Evolutionary conservation across 1,284 basidiomycete genomes (phyloP).

Genomic region (Sporisorium exsertum): DNA sequence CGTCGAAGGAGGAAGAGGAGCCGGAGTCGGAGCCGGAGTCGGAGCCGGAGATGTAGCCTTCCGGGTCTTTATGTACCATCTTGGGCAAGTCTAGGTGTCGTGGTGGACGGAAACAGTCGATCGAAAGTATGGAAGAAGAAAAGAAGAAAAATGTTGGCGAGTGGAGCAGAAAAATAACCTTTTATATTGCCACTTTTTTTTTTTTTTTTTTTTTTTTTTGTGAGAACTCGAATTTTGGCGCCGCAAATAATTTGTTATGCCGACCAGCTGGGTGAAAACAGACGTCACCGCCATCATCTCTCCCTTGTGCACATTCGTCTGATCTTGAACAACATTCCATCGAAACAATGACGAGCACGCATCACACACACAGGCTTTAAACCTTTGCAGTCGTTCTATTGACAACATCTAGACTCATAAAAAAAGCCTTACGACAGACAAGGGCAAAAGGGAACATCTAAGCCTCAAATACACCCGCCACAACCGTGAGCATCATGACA

Average conservation of each 20-base stretch:
- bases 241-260: slow-evolving; percentile 4
- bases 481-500: slow-evolving; percentile 64
- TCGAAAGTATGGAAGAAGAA: not conserved
- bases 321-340: not conserved
- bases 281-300: slow-evolving; percentile 58
- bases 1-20: slow-evolving; percentile 35
- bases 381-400: not conserved
- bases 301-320: not conserved
- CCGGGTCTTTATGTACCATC: slow-evolving; percentile 48
- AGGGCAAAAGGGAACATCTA: slow-evolving; percentile 3
- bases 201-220: not conserved
- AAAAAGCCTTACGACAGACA: not conserved
- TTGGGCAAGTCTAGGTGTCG: too few relatives aligned
- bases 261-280: slow-evolving; percentile 42
- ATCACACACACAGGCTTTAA: not conserved
- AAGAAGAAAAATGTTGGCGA: slow-evolving; percentile 1
- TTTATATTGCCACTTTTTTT: not conserved
- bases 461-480: slow-evolving; percentile 60
- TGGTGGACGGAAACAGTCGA: not conserved
- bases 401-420: not conserved
- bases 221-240: slow-evolving; percentile 5
- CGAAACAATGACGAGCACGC: too few relatives aligned
- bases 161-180: slow-evolving; percentile 8
- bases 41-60: slow-evolving; percentile 28
- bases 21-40: slow-evolving; percentile 19